Conservation (phyloP, 139 green algal species). For the Eudorina sp. region DNA sequence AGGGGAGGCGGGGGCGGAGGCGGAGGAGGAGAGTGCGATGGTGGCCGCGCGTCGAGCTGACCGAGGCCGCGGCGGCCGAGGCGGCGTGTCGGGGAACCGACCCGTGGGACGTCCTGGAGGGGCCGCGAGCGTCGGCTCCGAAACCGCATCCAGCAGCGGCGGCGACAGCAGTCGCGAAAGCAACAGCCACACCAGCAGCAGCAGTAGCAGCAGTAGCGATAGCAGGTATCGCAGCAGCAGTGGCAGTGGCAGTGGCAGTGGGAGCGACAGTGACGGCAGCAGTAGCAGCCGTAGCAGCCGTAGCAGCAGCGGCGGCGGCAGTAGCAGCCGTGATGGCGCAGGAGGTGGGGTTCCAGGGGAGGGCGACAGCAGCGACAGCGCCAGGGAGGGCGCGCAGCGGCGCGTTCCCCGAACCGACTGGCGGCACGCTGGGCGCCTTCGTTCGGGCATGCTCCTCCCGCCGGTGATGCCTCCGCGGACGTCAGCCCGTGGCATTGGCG, state of each 20-base stretch:
- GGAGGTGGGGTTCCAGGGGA: no score
- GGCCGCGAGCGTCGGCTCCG: no score
- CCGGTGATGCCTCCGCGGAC: no score
- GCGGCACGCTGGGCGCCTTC: background rate
- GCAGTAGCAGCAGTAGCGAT: background rate
- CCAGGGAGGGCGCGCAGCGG: background rate
- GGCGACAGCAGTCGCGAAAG: background rate
- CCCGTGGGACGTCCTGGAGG: no score
- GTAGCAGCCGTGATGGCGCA: background rate
- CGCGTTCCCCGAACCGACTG: no score
- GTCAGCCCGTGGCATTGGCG: no score
- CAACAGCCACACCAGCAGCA: background rate
- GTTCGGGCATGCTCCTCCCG: conserved; percentile 17
- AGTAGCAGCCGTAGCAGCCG: background rate
- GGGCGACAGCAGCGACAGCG: background rate
- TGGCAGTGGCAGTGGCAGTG: background rate
- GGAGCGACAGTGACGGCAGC: no score
- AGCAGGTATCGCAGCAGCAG: background rate
- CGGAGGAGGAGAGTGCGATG: no score
- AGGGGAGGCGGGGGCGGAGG: no score
- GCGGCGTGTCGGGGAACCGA: no score
- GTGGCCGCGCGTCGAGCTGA: no score
- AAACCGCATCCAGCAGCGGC: background rate
- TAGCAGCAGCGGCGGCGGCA: background rate
- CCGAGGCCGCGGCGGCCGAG: no score